These are phyloP conservation scores for Rhodamnia argentea DNA, from an alignment of 345 rosid genomes.

Conservation along the genomic window DNA sequence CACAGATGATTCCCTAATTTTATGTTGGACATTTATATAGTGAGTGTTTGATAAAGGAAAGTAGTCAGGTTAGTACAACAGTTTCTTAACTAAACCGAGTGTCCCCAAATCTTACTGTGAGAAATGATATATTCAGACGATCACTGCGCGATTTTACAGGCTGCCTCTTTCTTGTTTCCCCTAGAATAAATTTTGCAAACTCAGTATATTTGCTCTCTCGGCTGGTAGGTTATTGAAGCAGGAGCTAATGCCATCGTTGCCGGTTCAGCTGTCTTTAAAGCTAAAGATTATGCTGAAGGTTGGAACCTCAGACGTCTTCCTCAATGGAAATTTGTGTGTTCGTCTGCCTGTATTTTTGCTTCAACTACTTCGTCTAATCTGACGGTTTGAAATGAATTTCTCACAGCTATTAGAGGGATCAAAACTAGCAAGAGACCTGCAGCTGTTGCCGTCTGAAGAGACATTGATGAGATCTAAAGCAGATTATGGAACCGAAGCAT, in stretches of 20 bases:
- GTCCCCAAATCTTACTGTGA: neutral
- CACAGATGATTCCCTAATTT: neutral
- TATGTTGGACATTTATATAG: neutral
- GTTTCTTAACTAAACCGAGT: neutral
- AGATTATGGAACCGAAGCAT: neutral
- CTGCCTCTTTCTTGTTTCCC: neutral
- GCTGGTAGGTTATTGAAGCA: constrained; percentile 79
- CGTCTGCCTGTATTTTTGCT: neutral
- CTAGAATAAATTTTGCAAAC: neutral
- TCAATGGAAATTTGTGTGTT: neutral
- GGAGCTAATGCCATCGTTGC: constrained; percentile 97
- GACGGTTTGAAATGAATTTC: neutral
- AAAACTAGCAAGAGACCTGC: constrained; percentile 71
- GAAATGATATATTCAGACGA: neutral
- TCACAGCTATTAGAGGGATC: constrained; percentile 72
- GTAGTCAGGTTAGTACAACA: neutral
- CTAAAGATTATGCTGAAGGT: constrained; percentile 98
- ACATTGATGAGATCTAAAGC: neutral
- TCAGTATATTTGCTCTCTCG: neutral
- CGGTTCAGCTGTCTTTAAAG: constrained; percentile 98
- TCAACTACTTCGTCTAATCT: neutral
- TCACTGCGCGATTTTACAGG: neutral
- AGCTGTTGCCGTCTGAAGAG: constrained; percentile 55
- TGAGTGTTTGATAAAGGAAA: neutral
- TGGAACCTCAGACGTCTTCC: neutral